Conservation (phyloP, 371 early-diverging fungal genomes). For the Blastocladiella emersonii region DNA sequence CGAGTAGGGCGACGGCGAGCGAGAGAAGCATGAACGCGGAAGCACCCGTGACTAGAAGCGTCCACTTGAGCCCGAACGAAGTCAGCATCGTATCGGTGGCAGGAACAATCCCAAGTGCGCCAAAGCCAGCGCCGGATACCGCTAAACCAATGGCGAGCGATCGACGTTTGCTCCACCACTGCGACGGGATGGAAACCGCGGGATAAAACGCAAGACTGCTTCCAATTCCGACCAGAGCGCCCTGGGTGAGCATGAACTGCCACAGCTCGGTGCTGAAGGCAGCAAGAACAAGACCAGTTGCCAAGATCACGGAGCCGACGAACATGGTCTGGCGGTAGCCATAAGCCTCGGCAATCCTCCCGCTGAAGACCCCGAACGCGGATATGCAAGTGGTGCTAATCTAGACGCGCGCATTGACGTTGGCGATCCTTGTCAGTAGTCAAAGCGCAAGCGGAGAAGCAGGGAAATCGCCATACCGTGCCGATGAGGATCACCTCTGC, state of each 20-base stretch:
- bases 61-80: slow-evolving; percentile 43
- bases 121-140: slow-evolving; percentile 48
- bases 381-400: slow-evolving; percentile 9
- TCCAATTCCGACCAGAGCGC: slow-evolving; percentile 50
- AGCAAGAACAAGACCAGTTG: slow-evolving; percentile 43
- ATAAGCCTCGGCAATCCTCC: slow-evolving; percentile 9
- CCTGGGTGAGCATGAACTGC: slow-evolving; percentile 55
- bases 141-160: slow-evolving; percentile 58
- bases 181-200: slow-evolving; percentile 44
- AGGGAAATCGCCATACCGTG: too few species aligned
- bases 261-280: slow-evolving; percentile 44
- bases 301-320: slow-evolving; percentile 20
- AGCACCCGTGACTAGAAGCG: slow-evolving; percentile 45
- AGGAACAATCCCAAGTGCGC: slow-evolving; percentile 43
- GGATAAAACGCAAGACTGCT: slow-evolving; percentile 51
- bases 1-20: slow-evolving; percentile 29
- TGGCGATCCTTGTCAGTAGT: too few species aligned
- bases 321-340: slow-evolving; percentile 6
- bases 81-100: slow-evolving; percentile 30
- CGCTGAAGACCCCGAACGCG: background rate
- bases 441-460: too few species aligned
- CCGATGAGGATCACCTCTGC: background rate
- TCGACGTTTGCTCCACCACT: slow-evolving; percentile 51
- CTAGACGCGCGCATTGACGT: too few species aligned
- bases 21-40: slow-evolving; percentile 29